Conservation (phyloP, 352 stramenopile genomes). For the Phytophthora sp. region DNA sequence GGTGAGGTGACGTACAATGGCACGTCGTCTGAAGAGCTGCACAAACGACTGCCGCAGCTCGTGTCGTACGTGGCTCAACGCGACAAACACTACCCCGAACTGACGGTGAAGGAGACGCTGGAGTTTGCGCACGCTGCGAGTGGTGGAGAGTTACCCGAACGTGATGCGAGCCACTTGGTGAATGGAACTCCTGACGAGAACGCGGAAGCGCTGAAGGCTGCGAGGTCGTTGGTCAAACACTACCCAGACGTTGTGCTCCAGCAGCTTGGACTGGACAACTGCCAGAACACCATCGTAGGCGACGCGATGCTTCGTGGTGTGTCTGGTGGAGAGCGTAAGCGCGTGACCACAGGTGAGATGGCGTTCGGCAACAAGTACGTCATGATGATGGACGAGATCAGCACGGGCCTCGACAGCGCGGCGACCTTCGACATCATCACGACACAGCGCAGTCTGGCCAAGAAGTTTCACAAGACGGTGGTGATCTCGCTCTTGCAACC, state of each 20-base stretch:
- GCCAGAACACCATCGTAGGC: constrained; percentile 24
- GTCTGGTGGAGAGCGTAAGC: constrained; percentile 22
- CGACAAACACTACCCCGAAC: constrained; percentile 34
- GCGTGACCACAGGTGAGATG: constrained; percentile 26
- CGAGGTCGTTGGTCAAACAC: not conserved
- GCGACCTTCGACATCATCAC: constrained; percentile 20
- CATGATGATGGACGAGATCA: constrained; percentile 36
- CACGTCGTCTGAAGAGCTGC: not conserved
- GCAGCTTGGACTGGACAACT: constrained; percentile 23
- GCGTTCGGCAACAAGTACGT: constrained; percentile 24
- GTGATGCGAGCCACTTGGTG: constrained; percentile 8
- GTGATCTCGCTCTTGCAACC: constrained; percentile 61
- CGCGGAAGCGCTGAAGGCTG: not conserved
- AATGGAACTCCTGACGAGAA: constrained; percentile 15
- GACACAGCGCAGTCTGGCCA: constrained; percentile 6
- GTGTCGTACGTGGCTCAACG: constrained; percentile 36
- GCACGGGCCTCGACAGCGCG: constrained; percentile 10
- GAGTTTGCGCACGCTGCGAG: constrained; percentile 32
- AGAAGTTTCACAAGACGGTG: constrained; percentile 43
- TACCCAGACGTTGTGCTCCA: constrained; percentile 16
- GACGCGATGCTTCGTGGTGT: constrained; percentile 22
- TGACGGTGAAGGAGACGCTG: constrained; percentile 35
- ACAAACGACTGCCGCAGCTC: constrained; percentile 30
- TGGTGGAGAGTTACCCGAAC: constrained; percentile 22
- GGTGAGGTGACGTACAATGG: constrained; percentile 32